These are phyloP conservation scores for Pestalotiopsis sp. DNA, from an alignment of 2,329 filamentous ascomycete genomes.

Conservation along the genomic window DNA sequence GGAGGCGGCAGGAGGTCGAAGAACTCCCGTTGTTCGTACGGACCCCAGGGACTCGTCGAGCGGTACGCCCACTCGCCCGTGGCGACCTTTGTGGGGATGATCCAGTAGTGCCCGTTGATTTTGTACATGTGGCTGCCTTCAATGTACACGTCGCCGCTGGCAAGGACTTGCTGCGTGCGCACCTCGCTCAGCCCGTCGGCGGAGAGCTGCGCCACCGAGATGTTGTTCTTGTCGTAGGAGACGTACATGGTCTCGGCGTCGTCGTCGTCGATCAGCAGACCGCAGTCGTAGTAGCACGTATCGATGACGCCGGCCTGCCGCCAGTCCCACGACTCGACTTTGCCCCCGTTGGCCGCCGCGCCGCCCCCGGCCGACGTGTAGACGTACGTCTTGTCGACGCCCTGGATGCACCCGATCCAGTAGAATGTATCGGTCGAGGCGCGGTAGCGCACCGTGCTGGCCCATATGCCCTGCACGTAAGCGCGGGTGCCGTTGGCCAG, in stretches of 20 bases:
- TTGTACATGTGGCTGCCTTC: constrained; percentile 61
- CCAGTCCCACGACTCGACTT: constrained; percentile 30
- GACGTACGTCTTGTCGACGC: constrained; percentile 48
- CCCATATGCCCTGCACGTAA: constrained; percentile 25
- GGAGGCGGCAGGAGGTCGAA: constrained; percentile 44
- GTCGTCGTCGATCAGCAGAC: constrained; percentile 59
- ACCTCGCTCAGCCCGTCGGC: constrained; percentile 47
- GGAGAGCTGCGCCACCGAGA: constrained; percentile 53
- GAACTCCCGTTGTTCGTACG: constrained; percentile 49
- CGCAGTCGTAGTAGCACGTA: constrained; percentile 59
- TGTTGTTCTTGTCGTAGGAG: constrained; percentile 50
- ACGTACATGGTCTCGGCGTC: constrained; percentile 63
- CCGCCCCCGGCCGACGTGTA: constrained; percentile 42
- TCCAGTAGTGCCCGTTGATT: constrained; percentile 56
- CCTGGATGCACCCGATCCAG: constrained; percentile 57
- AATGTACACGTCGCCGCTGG: constrained; percentile 35
- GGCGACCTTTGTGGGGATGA: constrained; percentile 50
- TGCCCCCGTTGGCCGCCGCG: neutral
- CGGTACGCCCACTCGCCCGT: constrained; percentile 50
- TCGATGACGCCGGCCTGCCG: constrained; percentile 32
- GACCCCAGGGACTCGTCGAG: constrained; percentile 51
- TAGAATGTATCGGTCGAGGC: constrained; percentile 21
- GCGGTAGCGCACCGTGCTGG: constrained; percentile 22
- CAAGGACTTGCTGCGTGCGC: constrained; percentile 45
- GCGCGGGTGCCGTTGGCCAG: constrained; percentile 11